These are phyloP conservation scores for Neoboletus subvelutipes DNA, from an alignment of 768 basidiomycete species.

Conservation along the genomic window DNA sequence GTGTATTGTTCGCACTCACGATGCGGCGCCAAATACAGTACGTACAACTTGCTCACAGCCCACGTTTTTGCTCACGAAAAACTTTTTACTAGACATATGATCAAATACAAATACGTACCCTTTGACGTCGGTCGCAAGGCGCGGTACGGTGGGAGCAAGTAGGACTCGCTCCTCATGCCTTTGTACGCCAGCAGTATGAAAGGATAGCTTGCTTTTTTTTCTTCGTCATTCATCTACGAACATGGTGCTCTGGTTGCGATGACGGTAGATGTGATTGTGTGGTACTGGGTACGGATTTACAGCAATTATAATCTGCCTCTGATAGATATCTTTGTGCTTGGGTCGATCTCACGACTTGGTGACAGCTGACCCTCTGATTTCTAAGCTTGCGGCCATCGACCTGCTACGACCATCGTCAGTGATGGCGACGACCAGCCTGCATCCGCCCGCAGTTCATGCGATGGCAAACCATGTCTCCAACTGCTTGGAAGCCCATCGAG, in stretches of 20 bases:
- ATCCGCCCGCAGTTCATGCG: slow-evolving; percentile 36
- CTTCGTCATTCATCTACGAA: slow-evolving; percentile 8
- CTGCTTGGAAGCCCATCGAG: slow-evolving; percentile 36
- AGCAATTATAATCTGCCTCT: slow-evolving; percentile 23
- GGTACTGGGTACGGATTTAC: slow-evolving; percentile 31
- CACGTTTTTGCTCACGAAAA: slow-evolving; percentile 7
- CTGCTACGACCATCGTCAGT: background rate
- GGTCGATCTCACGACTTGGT: background rate
- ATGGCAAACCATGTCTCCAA: slow-evolving; percentile 41
- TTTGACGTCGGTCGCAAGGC: slow-evolving; percentile 95
- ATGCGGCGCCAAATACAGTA: slow-evolving; percentile 97
- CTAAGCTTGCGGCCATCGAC: background rate
- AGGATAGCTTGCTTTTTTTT: slow-evolving; percentile 6
- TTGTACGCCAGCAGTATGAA: slow-evolving; percentile 1
- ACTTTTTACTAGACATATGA: slow-evolving; percentile 78
- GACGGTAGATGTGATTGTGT: slow-evolving; percentile 20
- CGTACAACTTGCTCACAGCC: slow-evolving; percentile 29
- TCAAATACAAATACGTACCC: slow-evolving; percentile 96
- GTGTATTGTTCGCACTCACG: slow-evolving; percentile 89
- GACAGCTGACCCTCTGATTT: slow-evolving; percentile 7
- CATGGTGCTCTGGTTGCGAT: slow-evolving; percentile 12
- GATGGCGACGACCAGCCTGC: slow-evolving; percentile 15
- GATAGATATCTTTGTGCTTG: slow-evolving; percentile 6
- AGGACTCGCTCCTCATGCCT: background rate
- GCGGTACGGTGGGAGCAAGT: slow-evolving; percentile 69